Evolutionary conservation across 345 rosid genomes (phyloP).

Genomic region (Boechera retrofracta): DNA sequence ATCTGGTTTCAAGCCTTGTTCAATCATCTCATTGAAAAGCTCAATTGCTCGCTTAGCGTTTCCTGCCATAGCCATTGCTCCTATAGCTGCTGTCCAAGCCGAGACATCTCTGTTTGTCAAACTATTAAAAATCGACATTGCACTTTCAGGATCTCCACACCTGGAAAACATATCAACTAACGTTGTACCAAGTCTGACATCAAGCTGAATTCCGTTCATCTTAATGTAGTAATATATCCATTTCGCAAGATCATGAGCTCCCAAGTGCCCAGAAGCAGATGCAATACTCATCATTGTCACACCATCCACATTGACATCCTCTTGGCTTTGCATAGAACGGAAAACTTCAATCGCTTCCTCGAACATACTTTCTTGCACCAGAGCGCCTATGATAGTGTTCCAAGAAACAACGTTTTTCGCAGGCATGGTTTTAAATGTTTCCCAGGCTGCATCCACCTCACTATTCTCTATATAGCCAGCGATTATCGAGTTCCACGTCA

Average conservation of each 20-base stretch:
- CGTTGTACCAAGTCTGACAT: slow-evolving; percentile 59
- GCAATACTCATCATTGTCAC: slow-evolving; percentile 66
- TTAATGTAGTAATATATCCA: slow-evolving; percentile 57
- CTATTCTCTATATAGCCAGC: slow-evolving; percentile 58
- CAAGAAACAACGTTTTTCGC: slow-evolving; percentile 62
- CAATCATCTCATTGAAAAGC: slow-evolving; percentile 60
- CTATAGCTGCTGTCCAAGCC: slow-evolving; percentile 77
- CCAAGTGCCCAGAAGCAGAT: slow-evolving; percentile 67
- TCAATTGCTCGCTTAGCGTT: slow-evolving; percentile 53
- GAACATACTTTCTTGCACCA: slow-evolving; percentile 63
- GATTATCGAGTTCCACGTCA: slow-evolving; percentile 65
- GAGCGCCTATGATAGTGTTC: slow-evolving; percentile 62
- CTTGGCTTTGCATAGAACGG: slow-evolving; percentile 57
- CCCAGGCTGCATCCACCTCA: slow-evolving; percentile 59
- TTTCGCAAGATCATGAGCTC: slow-evolving; percentile 66
- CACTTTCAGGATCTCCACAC: slow-evolving; percentile 67
- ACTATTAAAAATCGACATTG: slow-evolving; percentile 54
- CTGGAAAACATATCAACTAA: slow-evolving; percentile 71
- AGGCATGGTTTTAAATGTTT: slow-evolving; percentile 61
- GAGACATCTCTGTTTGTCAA: slow-evolving; percentile 64
- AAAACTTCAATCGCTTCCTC: slow-evolving; percentile 68
- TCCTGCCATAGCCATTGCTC: slow-evolving; percentile 68
- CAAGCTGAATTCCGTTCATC: slow-evolving; percentile 51
- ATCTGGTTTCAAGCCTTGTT: slow-evolving; percentile 62
- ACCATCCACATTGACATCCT: slow-evolving; percentile 52